Evolutionary conservation across 441 rosid species (phyloP), one percentile per base, ranked within the genome.

Genomic region (Isatis lusitanica): DNA sequence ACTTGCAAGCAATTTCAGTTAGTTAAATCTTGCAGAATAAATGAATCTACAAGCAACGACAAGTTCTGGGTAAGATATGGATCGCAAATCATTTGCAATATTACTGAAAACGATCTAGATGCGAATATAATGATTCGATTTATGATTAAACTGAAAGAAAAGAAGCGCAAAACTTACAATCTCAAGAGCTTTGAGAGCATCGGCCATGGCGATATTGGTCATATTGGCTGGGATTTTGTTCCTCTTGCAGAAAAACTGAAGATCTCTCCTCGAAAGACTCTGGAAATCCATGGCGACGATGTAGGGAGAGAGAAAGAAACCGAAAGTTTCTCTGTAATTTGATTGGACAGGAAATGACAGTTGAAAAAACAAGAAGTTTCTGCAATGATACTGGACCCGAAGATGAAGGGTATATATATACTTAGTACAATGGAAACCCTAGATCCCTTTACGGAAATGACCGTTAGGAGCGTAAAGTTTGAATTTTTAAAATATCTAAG

Each of bases 181-280:
- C n/a, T 83, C 82, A 68, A 92, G 92, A 83, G 84, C 77, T 40
- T 76, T 38, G 77, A 94, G 99, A 71, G 98, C 90, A 60, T 90
- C 86, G 4, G 88, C 98, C 98, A 94, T 94, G 83, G 97, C 96
- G 55, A 87, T 68, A 58, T 94, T 94, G 81, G 98, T 90, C 51
- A 80, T 75, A 77, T 92, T 92, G 11, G 97, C 99, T 0, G 96
- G 87, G 74, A 94, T 94, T 83, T 85, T 87, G 92, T 94, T 92
- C 82, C 36, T 83, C 89, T 94, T 94, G 88, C 97, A 94, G 66
- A 94, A 93, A 71, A 85, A 78, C 68, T 94, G 99, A 63, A 94
- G 94, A 66, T 92, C 91, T 76, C 83, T 89, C 88, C 98, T 88
- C 8, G 90, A 7, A 30, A 92, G 86, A 36, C 83, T 48, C 63